phyloP scores from a whole-genome alignment of 2,329 filamentous ascomycete genomes.

The Aspergillus glaucus region DNA sequence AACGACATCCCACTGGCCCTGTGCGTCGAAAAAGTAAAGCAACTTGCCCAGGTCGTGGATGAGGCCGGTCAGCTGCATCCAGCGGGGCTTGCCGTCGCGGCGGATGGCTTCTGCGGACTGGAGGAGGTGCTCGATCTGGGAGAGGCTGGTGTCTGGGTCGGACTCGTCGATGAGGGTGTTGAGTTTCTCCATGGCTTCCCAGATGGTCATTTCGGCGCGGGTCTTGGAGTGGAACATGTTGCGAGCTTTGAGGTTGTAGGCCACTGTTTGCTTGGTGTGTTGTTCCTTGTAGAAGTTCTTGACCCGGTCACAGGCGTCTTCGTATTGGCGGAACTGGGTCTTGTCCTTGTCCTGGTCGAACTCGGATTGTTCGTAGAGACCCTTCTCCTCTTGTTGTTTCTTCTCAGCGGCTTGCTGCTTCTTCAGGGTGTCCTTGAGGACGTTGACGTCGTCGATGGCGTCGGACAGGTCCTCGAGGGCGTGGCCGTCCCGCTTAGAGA shows the following conservation, averaged over 20 bases:
- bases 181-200: slow-evolving; percentile 88
- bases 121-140: slow-evolving; percentile 83
- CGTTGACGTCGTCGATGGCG: slow-evolving; percentile 55
- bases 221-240: slow-evolving; percentile 61
- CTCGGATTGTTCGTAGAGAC: slow-evolving; percentile 50
- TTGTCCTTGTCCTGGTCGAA: slow-evolving; percentile 75
- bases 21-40: slow-evolving; percentile 57
- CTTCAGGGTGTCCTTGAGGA: slow-evolving; percentile 51
- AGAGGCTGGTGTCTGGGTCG: slow-evolving; percentile 80
- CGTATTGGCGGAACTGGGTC: slow-evolving; percentile 73
- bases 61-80: slow-evolving; percentile 45
- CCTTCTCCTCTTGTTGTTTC: slow-evolving; percentile 39
- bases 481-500: slow-evolving; percentile 47
- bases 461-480: slow-evolving; percentile 55
- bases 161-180: slow-evolving; percentile 87
- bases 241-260: slow-evolving; percentile 78
- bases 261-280: slow-evolving; percentile 51
- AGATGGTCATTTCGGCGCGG: slow-evolving; percentile 73
- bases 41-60: slow-evolving; percentile 44
- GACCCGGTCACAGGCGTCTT: slow-evolving; percentile 74
- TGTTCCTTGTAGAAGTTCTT: slow-evolving; percentile 78
- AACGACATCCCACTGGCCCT: slow-evolving; percentile 89
- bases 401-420: slow-evolving; percentile 34
- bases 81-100: slow-evolving; percentile 54
- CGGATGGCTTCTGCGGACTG: slow-evolving; percentile 87